phyloP scores from a whole-genome alignment of 148 eudicot species.

The Rhododendron molle region DNA sequence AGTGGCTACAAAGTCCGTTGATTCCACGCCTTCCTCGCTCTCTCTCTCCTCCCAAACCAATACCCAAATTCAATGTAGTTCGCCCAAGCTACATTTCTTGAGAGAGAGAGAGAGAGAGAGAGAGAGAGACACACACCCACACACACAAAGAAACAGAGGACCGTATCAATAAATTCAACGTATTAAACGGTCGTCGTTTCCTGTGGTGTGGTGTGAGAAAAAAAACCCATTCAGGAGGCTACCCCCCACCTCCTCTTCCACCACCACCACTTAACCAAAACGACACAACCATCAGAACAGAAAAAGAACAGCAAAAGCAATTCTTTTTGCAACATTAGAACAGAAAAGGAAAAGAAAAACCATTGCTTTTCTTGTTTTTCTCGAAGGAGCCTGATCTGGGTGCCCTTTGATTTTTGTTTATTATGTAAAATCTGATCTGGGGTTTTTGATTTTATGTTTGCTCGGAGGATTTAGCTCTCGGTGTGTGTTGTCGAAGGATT shows the following conservation, averaged over 20 bases:
- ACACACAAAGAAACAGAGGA: not conserved
- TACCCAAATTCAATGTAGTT: not conserved
- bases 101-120: not conserved
- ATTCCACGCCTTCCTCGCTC: not conserved
- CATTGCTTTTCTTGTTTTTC: not conserved
- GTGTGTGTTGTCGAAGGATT: conserved; percentile 11
- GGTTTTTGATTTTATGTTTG: conserved; percentile 6
- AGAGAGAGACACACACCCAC: not conserved
- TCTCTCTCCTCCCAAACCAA: not conserved
- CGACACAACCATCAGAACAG: not conserved
- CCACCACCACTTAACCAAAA: not conserved
- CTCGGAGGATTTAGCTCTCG: conserved; percentile 18
- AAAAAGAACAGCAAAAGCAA: not conserved
- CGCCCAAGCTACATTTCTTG: not conserved
- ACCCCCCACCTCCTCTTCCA: not conserved
- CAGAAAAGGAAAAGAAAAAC: not conserved
- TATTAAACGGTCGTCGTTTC: conserved; percentile 11
- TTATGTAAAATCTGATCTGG: conserved; percentile 19
- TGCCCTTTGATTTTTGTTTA: conserved; percentile 10
- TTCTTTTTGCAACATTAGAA: not conserved
- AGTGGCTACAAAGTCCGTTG: not conserved
- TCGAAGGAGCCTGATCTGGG: conserved; percentile 24
- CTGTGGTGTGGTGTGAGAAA: not conserved
- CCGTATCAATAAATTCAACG: not conserved
- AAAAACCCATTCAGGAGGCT: not conserved